Base-by-base conservation (phyloP, 2,329 filamentous ascomycete species). In the Rhynchosporium secalis region DNA sequence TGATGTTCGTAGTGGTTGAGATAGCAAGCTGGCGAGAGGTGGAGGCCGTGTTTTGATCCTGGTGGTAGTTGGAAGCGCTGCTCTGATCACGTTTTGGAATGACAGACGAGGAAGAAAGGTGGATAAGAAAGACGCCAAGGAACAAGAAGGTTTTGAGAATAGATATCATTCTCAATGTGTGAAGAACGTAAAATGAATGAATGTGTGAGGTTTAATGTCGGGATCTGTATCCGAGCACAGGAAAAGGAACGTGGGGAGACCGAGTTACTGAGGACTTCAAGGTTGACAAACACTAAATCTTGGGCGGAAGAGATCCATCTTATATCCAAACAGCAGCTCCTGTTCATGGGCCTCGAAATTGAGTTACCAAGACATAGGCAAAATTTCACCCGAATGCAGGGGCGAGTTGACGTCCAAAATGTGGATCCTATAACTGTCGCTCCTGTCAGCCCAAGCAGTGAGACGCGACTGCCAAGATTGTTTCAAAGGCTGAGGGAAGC, bases 101-200 rank as follows among this genome's bases (percentile, higher is more conserved):
- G 20, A 57, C 56, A 29, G 59, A 57, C 10, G 56, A 51, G 36
- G 55, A 57, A 56, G 61, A 63, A n/a, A 61, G 29, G 40, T 61
- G 63, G 33, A 58, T 40, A 46, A 63, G 28, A 26, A 63, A 26
- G n/a, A 58, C 29, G 36, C 36, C 49, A 43, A 62, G 28, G 41
- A 56, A 41, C 33, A 63, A 45, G 49, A 61, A n/a, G 13, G 43
- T 56, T 38, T 61, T 62, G 36, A 62, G 38, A 56, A 62, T 48
- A 29, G 63, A 61, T 58, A 58, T 51, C 60, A 62, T 65, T 29
- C 58, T 54, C 47, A 48, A 58, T 59, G 46, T 51, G 26, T 31
- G n/a, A 52, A 48, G 47, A 47, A 52, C 13, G 47, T 38, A 26
- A 26, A 62, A 57, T 36, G 45, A 55, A 63, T 43, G 57, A 36